A percentile compares a stretch with the other conserved stretches of the same genome.
Evolutionary conservation across 2,329 filamentous ascomycete genomes (phyloP).

Genomic region (Hypoxylon sp.): DNA sequence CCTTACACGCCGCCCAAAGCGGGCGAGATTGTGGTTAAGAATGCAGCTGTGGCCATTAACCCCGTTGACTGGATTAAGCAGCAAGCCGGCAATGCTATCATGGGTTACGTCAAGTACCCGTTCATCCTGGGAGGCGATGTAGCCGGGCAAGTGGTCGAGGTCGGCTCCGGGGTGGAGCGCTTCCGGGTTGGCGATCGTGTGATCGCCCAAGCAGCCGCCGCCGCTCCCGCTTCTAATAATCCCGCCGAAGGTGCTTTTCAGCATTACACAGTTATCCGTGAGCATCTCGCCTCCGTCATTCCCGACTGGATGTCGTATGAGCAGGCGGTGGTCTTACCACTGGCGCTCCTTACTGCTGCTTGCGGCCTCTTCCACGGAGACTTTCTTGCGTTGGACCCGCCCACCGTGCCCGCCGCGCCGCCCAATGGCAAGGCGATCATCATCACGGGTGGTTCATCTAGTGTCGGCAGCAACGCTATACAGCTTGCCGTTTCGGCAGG

Average conservation of each 20-base stretch:
- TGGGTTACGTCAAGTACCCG: slow-evolving; percentile 54
- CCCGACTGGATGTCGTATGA: slow-evolving; percentile 8
- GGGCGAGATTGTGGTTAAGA: slow-evolving; percentile 56
- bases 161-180: not conserved
- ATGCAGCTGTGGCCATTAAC: slow-evolving; percentile 57
- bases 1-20: slow-evolving; percentile 53
- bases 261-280: slow-evolving; percentile 19
- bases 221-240: not conserved
- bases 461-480: slow-evolving; percentile 49
- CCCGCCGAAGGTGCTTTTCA: slow-evolving; percentile 23
- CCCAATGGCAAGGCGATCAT: slow-evolving; percentile 1
- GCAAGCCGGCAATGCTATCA: slow-evolving; percentile 56
- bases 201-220: slow-evolving; percentile 14
- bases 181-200: slow-evolving; percentile 20
- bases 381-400: slow-evolving; percentile 1
- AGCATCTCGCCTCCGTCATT: slow-evolving; percentile 7
- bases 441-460: slow-evolving; percentile 16
- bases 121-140: slow-evolving; percentile 46
- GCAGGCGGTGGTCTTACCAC: slow-evolving; percentile 14
- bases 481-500: slow-evolving; percentile 58
- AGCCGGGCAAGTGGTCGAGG: slow-evolving; percentile 46
- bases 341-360: slow-evolving; percentile 15
- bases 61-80: slow-evolving; percentile 57
- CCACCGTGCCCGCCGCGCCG: not conserved
- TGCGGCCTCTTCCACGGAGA: slow-evolving; percentile 15